Evolutionary conservation across 148 eudicot genomes (phyloP), one percentile per base, ranked within the genome.

Genomic region (Rhododendron vialii): DNA sequence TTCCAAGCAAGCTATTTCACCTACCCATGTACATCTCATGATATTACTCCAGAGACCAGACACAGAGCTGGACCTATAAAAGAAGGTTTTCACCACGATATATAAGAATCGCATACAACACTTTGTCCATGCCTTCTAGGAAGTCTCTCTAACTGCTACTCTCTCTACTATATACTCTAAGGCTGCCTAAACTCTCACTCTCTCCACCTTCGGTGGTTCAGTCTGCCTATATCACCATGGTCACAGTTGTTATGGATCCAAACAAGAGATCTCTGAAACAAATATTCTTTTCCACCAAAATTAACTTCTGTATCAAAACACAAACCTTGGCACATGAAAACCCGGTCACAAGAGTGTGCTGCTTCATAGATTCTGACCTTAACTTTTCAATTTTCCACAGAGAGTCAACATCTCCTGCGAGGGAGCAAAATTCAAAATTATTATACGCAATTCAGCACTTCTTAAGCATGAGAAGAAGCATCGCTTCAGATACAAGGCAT

Each of bases 301-400:
- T 59, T 50, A 47, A 59, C n/a, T 55, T 53, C 65, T 81, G 53
- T 14, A 67, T 18, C 11, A 41, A 5, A 59, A 78, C 47, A 63
- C 18, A 74, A 87, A 95, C 99, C 99, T 98, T 98, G 33, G 98
- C 96, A 90, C 96, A 95, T 50, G 96, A 89, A 89, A 95, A 89
- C 17, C 91, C 98, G 91, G 93, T 94, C 84, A 84, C 87, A 78
- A 98, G 89, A 79, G 92, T 89, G 88, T 93, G 98, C 87, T 87
- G 85, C 82, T 93, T 91, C 90, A 92, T 90, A 12, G 88, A 50
- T 57, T 93, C 92, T 84, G 98, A 95, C 89, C 99, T 93, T 86
- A 90, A 85, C 88, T 94, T 93, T 78, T 98, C 99, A 91, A 94
- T 89, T 89, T 93, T 91, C 96, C 96, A 95, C 43, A 98, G 77